Evolutionary conservation across 305 asterid genomes (phyloP).

Genomic region (Fraxinus sp.): DNA sequence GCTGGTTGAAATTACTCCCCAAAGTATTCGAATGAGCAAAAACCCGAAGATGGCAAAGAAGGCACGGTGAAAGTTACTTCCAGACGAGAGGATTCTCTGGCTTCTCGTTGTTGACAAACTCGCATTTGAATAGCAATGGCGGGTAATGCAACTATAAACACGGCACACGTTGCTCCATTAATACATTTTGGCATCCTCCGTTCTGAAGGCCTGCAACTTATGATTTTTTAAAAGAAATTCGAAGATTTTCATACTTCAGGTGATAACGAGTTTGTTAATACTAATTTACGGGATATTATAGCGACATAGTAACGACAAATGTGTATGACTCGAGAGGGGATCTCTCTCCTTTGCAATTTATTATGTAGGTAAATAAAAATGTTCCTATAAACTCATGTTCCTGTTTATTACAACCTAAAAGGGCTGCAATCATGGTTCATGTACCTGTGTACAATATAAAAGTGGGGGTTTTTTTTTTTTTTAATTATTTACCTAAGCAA

Average conservation of each 20-base stretch:
- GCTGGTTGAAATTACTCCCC: constrained; percentile 92
- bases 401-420: neutral
- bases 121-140: neutral
- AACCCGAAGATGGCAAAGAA: constrained; percentile 68
- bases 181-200: neutral
- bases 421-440: neutral
- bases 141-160: constrained; percentile 11
- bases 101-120: neutral
- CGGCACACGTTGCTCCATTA: neutral
- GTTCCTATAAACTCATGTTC: constrained; percentile 8
- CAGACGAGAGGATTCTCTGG: constrained; percentile 3
- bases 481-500: neutral
- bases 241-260: constrained; percentile 23
- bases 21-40: constrained; percentile 88
- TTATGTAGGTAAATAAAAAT: constrained; percentile 12
- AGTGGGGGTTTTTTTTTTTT: neutral
- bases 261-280: neutral
- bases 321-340: neutral
- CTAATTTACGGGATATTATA: constrained; percentile 22
- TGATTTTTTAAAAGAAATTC: neutral
- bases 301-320: constrained; percentile 17
- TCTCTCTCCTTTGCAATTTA: constrained; percentile 2
- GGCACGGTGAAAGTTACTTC: constrained; percentile 34
- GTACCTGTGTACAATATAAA: neutral
- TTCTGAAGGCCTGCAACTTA: neutral